phyloP scores from a whole-genome alignment of 345 rosid genomes.

The Salix udensis region DNA sequence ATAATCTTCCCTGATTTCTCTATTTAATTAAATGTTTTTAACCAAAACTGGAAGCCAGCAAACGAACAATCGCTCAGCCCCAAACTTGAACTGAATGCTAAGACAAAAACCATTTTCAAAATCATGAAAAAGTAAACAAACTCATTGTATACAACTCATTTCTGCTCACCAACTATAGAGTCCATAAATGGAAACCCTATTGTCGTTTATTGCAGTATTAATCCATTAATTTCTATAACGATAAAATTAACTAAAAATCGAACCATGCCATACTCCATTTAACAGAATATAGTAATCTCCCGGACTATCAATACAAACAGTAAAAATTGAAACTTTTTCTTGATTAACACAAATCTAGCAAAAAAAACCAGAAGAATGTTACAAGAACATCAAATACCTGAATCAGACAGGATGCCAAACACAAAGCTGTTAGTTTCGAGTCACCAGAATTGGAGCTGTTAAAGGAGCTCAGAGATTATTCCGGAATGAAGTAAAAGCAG shows the following conservation, averaged over 20 bases:
- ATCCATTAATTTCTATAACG: slow-evolving; percentile 10
- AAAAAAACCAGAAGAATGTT: slow-evolving; percentile 1
- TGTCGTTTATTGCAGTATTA: slow-evolving; percentile 12
- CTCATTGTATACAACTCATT: background rate
- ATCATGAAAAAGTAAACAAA: slow-evolving; percentile 3
- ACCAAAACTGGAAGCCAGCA: slow-evolving; percentile 16
- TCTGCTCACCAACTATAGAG: slow-evolving; percentile 1
- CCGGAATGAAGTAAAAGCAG: slow-evolving; percentile 38
- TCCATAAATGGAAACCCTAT: slow-evolving; percentile 8
- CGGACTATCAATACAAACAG: background rate
- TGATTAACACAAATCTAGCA: background rate
- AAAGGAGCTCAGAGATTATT: slow-evolving; percentile 21
- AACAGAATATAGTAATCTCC: background rate
- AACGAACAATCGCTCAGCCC: background rate
- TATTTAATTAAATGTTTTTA: background rate
- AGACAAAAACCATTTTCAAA: background rate
- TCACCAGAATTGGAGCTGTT: slow-evolving; percentile 12
- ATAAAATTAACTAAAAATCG: background rate
- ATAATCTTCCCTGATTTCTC: background rate
- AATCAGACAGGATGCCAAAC: slow-evolving; percentile 31
- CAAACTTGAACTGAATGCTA: background rate
- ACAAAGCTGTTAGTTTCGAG: slow-evolving; percentile 8
- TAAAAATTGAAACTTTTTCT: slow-evolving; percentile 11
- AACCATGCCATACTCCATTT: background rate
- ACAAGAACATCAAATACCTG: slow-evolving; percentile 27